Evolutionary conservation across 2,329 filamentous ascomycete species (phyloP).

Genomic region (Hypoxylon sp.): DNA sequence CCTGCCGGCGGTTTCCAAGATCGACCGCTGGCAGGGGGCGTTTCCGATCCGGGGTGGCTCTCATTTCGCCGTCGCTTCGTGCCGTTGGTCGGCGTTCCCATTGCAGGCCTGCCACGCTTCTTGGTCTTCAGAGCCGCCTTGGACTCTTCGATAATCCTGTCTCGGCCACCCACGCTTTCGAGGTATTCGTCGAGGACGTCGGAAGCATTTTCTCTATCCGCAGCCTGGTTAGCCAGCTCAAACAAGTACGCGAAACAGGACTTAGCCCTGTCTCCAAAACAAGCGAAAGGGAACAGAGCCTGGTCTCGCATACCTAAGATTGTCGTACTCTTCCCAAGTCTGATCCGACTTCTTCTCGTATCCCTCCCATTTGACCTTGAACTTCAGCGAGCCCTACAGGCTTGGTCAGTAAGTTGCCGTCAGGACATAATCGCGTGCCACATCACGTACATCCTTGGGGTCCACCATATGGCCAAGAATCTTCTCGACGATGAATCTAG

Average conservation of each 20-base stretch:
- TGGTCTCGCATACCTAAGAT: conserved; percentile 61
- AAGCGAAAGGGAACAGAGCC: background rate
- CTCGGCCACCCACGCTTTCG: conserved; percentile 67
- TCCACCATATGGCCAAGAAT: conserved; percentile 72
- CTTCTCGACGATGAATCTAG: conserved; percentile 76
- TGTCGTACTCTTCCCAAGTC: conserved; percentile 83
- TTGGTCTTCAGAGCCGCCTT: conserved; percentile 60
- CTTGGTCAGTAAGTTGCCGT: conserved; percentile 10
- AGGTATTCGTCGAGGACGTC: conserved; percentile 73
- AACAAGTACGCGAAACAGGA: conserved; percentile 9
- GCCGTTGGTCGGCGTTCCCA: conserved; percentile 48
- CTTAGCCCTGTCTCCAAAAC: background rate
- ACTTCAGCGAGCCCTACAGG: conserved; percentile 60
- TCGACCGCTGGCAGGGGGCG: conserved; percentile 56
- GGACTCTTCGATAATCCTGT: conserved; percentile 60
- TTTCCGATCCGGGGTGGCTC: conserved; percentile 57
- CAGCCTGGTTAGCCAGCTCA: background rate
- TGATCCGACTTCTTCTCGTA: conserved; percentile 73
- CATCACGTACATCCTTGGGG: conserved; percentile 55
- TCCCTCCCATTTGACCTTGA: conserved; percentile 83
- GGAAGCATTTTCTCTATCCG: conserved; percentile 61
- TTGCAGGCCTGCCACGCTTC: conserved; percentile 63
- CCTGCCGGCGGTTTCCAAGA: conserved; percentile 74
- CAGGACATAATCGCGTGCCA: background rate
- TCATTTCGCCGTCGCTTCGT: conserved; percentile 59